A percentile compares a stretch with the other conserved stretches of the same genome.
Evolutionary conservation across 2,329 filamentous ascomycete species (phyloP).

Genomic region (Aspergillus terreus): DNA sequence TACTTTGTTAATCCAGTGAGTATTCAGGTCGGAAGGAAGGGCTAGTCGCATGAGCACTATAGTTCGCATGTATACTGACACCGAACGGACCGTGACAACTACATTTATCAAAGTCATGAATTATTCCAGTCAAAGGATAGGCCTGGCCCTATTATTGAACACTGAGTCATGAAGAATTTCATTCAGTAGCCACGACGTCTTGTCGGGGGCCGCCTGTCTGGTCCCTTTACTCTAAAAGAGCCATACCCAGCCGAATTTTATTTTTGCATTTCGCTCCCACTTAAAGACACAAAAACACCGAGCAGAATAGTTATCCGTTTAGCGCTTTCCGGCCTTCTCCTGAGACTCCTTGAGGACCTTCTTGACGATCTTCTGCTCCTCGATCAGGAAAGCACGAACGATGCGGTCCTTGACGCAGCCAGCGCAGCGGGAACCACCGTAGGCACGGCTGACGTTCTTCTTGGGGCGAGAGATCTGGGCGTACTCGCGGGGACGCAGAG

Average conservation of each 20-base stretch:
- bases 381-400: conserved; percentile 96
- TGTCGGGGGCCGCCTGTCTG: conserved; percentile 2
- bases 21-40: no score
- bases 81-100: neutral
- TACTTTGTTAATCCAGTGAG: neutral
- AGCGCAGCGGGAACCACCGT: conserved; percentile 96
- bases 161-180: conserved; percentile 9
- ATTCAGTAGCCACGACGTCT: conserved; percentile 1
- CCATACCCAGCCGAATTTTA: conserved; percentile 15
- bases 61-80: no score
- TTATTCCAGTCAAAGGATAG: neutral
- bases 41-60: no score
- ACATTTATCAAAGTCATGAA: neutral
- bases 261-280: conserved; percentile 34
- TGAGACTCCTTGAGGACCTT: conserved; percentile 99
- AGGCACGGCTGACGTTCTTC: conserved; percentile 98
- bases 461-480: conserved; percentile 94
- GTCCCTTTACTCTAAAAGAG: conserved; percentile 10
- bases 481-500: conserved; percentile 98
- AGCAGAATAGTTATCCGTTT: conserved; percentile 33
- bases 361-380: conserved; percentile 99
- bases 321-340: conserved; percentile 57
- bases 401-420: conserved; percentile 98
- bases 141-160: conserved; percentile 1
- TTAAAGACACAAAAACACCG: conserved; percentile 32